These are phyloP conservation scores for Cadophora sp. DNA, from an alignment of 2,329 filamentous ascomycete species.

Conservation along the genomic window DNA sequence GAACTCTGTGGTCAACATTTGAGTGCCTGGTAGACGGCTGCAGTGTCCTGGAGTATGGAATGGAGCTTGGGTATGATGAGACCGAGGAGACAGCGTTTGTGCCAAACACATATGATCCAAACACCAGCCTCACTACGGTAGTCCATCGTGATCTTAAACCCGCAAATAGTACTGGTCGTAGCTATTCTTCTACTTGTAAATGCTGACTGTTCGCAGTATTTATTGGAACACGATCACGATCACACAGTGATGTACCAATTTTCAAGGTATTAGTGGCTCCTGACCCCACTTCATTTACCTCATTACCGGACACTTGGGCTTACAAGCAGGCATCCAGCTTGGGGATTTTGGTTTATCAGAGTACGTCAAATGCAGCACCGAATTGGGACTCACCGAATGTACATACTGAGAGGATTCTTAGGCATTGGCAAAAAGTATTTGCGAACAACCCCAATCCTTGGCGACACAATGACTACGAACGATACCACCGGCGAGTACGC, in stretches of 20 bases:
- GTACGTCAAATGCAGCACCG: no score
- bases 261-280: no score
- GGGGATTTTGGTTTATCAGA: neutral
- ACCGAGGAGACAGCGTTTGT: no score
- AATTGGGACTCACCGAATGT: no score
- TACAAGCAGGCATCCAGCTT: neutral
- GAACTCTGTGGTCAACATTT: constrained; percentile 21
- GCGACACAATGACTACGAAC: neutral
- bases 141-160: constrained; percentile 19
- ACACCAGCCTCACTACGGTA: neutral
- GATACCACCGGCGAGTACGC: neutral
- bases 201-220: no score
- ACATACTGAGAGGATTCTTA: neutral
- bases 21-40: constrained; percentile 19
- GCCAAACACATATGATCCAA: no score
- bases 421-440: neutral
- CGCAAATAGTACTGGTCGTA: constrained; percentile 1
- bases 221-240: no score
- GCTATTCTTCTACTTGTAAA: no score
- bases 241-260: no score
- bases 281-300: no score
- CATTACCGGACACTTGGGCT: no score
- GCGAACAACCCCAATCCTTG: neutral
- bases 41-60: constrained; percentile 12
- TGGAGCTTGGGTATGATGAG: neutral